phyloP scores from a whole-genome alignment of 2,329 filamentous ascomycete genomes.

The Leptographium procerum region DNA sequence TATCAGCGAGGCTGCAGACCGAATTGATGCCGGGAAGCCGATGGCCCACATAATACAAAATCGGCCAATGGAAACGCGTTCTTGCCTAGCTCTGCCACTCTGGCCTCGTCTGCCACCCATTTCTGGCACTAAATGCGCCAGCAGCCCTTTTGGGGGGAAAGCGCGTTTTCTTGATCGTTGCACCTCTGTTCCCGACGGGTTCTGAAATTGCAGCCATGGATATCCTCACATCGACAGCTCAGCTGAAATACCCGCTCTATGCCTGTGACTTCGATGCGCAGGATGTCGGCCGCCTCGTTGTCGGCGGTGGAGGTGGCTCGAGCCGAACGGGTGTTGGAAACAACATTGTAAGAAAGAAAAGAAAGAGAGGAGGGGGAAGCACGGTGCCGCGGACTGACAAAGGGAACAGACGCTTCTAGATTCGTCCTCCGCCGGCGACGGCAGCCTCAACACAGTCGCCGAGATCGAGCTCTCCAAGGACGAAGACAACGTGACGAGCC shows the following conservation, averaged over 20 bases:
- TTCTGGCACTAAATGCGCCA: not conserved
- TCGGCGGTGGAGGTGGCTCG: conserved; percentile 80
- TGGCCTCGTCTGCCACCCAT: not conserved
- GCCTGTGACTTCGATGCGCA: conserved; percentile 79
- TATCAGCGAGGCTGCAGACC: not conserved
- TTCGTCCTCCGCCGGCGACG: conserved; percentile 48
- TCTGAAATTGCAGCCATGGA: conserved; percentile 8
- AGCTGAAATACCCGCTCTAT: conserved; percentile 74
- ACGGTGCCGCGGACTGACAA: not conserved
- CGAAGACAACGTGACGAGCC: conserved; percentile 80
- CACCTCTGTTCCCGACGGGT: not conserved
- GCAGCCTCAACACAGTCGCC: conserved; percentile 49
- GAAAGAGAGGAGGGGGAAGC: not conserved
- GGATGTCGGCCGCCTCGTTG: conserved; percentile 63
- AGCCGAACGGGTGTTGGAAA: conserved; percentile 73
- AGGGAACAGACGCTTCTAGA: conserved; percentile 54
- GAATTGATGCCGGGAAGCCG: no score
- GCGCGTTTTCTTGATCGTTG: not conserved
- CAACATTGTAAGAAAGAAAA: conserved; percentile 58
- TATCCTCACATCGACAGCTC: conserved; percentile 46
- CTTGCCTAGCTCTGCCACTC: not conserved
- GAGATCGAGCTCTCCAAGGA: conserved; percentile 70
- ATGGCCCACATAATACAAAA: not conserved
- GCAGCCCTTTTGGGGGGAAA: not conserved
- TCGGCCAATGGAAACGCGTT: not conserved